A percentile compares a stretch with the other conserved stretches of the same genome.
These are phyloP conservation scores for Aspergillus pseudoglaucus DNA, from an alignment of 2,329 filamentous ascomycete species.

Conservation along the genomic window DNA sequence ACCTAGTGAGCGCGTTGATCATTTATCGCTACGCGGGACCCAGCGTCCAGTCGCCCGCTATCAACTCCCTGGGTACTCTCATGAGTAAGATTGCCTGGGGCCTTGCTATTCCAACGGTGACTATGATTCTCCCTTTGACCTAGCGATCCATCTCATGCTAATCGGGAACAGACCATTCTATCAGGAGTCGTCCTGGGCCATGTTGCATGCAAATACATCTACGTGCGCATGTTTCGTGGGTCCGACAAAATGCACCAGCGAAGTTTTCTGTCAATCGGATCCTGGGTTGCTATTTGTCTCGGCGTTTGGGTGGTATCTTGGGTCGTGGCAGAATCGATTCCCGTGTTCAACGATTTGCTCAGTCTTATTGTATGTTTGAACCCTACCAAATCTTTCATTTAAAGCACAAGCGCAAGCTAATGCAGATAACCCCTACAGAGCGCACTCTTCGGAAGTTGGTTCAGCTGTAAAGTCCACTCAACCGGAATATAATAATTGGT, in stretches of 20 bases:
- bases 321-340: slow-evolving; percentile 63
- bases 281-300: slow-evolving; percentile 54
- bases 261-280: slow-evolving; percentile 44
- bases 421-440: slow-evolving; percentile 25
- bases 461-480: slow-evolving; percentile 40
- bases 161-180: slow-evolving; percentile 48
- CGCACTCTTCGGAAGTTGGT: slow-evolving; percentile 61
- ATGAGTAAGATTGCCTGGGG: slow-evolving; percentile 61
- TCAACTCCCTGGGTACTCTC: slow-evolving; percentile 52
- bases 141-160: background rate
- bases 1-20: slow-evolving; percentile 58
- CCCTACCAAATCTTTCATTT: background rate
- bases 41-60: slow-evolving; percentile 57
- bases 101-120: slow-evolving; percentile 56
- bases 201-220: slow-evolving; percentile 60
- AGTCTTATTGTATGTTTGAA: slow-evolving; percentile 46
- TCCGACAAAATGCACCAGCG: slow-evolving; percentile 48
- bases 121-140: background rate
- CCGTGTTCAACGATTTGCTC: slow-evolving; percentile 60
- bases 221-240: slow-evolving; percentile 55
- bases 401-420: background rate
- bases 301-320: slow-evolving; percentile 55
- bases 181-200: slow-evolving; percentile 64
- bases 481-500: too few relatives aligned
- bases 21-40: slow-evolving; percentile 62